Conservation (phyloP, 306 rosid species). For the Lathyrus oleraceus region DNA sequence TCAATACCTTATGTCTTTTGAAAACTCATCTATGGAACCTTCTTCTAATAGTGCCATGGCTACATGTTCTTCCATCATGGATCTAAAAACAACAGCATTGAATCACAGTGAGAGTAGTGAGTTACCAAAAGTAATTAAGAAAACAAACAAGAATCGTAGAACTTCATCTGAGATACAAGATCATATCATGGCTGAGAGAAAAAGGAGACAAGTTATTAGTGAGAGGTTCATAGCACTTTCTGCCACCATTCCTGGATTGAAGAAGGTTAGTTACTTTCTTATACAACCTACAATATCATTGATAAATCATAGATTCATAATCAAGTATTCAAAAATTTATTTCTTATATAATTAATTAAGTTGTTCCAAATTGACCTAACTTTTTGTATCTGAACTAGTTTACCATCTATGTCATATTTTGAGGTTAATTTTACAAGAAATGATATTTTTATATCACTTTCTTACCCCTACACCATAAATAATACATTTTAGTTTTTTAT, state of each 20-base stretch:
- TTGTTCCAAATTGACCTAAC: no score
- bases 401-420: no score
- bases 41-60: not conserved
- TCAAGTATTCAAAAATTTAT: not conserved
- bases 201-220: constrained; percentile 34
- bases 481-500: no score
- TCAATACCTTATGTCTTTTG: constrained; percentile 22
- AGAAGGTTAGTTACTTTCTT: constrained; percentile 24
- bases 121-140: not conserved
- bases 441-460: no score
- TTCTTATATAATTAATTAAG: not conserved
- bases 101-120: not conserved
- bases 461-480: no score
- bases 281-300: not conserved
- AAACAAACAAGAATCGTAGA: constrained; percentile 13
- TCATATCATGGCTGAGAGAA: constrained; percentile 41
- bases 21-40: constrained; percentile 20
- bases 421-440: no score
- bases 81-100: not conserved
- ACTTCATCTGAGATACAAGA: constrained; percentile 12
- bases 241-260: constrained; percentile 41
- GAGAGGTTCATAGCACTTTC: constrained; percentile 43
- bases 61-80: not conserved
- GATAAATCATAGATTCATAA: not conserved
- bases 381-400: no score